Base-by-base conservation (phyloP, 192 early-diverging fungal genomes). In the Kappamyces sp. region DNA sequence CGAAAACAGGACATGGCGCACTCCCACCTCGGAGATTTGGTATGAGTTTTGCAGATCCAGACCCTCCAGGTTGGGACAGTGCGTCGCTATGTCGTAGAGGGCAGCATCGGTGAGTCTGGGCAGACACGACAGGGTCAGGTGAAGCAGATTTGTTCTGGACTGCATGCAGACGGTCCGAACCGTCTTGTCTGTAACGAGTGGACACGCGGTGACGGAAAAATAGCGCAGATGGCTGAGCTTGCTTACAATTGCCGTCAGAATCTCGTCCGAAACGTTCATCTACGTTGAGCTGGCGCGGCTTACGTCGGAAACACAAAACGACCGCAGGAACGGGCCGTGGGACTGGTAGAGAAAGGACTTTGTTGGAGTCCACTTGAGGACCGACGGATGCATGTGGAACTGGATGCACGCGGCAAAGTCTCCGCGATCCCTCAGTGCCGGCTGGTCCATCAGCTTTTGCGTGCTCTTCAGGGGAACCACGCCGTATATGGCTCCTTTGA, bases 201-300 rank as follows among this genome's bases (percentile, higher is more conserved):
- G 9, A 22, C 51, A 53, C n/a, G 36, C 29, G 36, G 51, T 9
- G 4, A 53, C n/a, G 51, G 12, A 53, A 30, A 53, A 34, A 53
- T 4, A 9, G 36, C 11, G 8, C 30, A 53, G 29, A 31, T 53
- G 36, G 12, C 30, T 53, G 4, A 39, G 14, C 5, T 53, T 53
- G 14, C 41, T 22, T 8, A 53, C 12, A 6, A 53, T 45, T 31
- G 11, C 30, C 30, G 29, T 14, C 14, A 53, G 41, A 39, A 6
- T 14, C 6, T 45, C 43, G 22, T 45, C 22, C 12, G 4, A 12
- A 53, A 31, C 41, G 36, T 4, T 53, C 30, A 53, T 22, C 14
- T 53, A n/a, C 29, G 30, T 4, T 34, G 12, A 34, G 41, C n/a
- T 53, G 41, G 22, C 12, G 12, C 12, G 41, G 14, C 6, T 53